Conservation (phyloP, 805 yeast species). For the Ogataea allantospora region DNA sequence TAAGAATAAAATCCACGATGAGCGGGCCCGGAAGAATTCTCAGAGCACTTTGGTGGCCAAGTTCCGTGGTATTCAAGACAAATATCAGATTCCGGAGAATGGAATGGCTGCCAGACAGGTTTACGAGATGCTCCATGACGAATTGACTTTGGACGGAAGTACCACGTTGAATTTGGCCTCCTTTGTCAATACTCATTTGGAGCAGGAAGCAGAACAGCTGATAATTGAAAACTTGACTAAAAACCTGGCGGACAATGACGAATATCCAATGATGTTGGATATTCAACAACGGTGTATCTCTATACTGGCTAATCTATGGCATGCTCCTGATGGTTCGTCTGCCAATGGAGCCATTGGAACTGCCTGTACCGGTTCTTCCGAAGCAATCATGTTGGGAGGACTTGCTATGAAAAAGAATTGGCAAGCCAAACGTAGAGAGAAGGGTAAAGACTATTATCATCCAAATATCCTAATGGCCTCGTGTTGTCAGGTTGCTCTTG, state of each 20-base stretch:
- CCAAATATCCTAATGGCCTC: constrained; percentile 92
- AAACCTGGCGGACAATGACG: constrained; percentile 91
- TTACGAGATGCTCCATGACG: constrained; percentile 66
- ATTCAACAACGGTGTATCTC: constrained; percentile 80
- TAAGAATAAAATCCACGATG: constrained; percentile 19
- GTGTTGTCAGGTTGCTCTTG: constrained; percentile 91
- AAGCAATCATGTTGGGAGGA: constrained; percentile 92
- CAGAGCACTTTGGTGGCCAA: constrained; percentile 25
- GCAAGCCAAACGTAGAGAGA: constrained; percentile 63
- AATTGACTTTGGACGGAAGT: constrained; percentile 76
- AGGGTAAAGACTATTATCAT: constrained; percentile 55
- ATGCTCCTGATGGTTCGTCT: constrained; percentile 47
- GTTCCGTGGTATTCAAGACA: constrained; percentile 42
- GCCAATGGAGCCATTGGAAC: constrained; percentile 68
- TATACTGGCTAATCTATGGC: constrained; percentile 78
- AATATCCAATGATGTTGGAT: constrained; percentile 82
- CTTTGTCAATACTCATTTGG: constrained; percentile 76
- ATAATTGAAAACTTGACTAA: constrained; percentile 73
- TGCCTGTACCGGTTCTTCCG: constrained; percentile 92
- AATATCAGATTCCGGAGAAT: constrained; percentile 56
- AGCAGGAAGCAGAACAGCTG: constrained; percentile 51
- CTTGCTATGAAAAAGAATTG: constrained; percentile 87
- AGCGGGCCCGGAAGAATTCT: constrained; percentile 8
- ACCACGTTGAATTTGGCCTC: constrained; percentile 85
- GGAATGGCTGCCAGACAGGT: constrained; percentile 55